These are phyloP conservation scores for Paramecium caudatum DNA, from an alignment of 73 alveolate species.

Conservation along the genomic window DNA sequence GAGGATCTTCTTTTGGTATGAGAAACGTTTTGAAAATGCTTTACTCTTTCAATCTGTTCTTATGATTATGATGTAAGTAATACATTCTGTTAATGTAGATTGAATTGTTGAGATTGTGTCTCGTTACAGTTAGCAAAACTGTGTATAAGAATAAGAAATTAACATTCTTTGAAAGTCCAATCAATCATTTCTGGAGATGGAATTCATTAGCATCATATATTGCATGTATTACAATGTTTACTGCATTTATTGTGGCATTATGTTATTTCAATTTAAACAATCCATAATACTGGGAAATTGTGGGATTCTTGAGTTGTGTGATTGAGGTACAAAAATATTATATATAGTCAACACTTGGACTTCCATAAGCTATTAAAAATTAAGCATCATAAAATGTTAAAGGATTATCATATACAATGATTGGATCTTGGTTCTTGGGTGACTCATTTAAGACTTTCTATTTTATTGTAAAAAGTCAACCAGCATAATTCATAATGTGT, in stretches of 20 bases:
- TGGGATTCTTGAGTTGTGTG: conserved; percentile 25
- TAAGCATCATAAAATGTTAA: neutral
- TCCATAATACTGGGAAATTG: conserved; percentile 9
- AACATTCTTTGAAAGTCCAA: conserved; percentile 37
- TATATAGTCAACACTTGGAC: neutral
- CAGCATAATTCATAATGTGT: conserved; percentile 62
- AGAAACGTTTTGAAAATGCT: conserved; percentile 33
- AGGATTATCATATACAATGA: conserved; percentile 58
- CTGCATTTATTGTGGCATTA: neutral
- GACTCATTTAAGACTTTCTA: conserved; percentile 57
- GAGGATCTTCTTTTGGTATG: conserved; percentile 67
- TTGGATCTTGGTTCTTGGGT: conserved; percentile 45
- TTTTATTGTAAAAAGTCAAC: neutral
- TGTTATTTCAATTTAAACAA: neutral
- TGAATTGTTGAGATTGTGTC: neutral
- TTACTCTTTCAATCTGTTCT: conserved; percentile 22
- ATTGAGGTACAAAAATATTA: neutral
- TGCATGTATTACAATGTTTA: neutral
- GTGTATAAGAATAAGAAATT: neutral
- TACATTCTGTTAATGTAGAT: neutral
- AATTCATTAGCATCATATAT: neutral
- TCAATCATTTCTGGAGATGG: conserved; percentile 57
- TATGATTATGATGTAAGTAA: conserved; percentile 44
- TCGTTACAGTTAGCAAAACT: neutral
- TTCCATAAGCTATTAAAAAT: conserved; percentile 49